Percentiles rank a stretch among this genome's conserved stretches.
These are phyloP conservation scores for Xylaria sp. DNA, from an alignment of 495 filamentous ascomycete genomes.

Conservation along the genomic window DNA sequence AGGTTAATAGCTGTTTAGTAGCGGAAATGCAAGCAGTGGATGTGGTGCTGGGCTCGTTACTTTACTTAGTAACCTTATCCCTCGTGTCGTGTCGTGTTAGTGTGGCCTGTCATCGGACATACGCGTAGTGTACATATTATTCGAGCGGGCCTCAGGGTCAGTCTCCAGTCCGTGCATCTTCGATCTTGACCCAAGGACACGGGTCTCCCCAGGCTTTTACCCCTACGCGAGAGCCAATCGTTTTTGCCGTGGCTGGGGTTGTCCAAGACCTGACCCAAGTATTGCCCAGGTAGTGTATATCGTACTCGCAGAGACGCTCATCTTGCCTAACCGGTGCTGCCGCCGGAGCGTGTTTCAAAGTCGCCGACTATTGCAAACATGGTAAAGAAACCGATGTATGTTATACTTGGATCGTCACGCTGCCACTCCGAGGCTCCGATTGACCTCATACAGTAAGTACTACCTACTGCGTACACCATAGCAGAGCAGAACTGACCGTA, in stretches of 20 bases:
- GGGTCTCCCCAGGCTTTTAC: conserved; percentile 13
- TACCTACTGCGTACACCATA: no score
- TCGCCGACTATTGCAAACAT: conserved; percentile 7
- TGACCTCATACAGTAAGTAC: not conserved
- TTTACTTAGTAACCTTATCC: not conserved
- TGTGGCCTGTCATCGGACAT: conserved; percentile 9
- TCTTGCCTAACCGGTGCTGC: conserved; percentile 13
- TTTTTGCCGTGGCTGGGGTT: not conserved
- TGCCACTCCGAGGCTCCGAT: conserved; percentile 20
- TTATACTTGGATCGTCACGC: conserved; percentile 6
- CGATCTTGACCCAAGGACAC: conserved; percentile 22
- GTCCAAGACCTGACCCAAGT: not conserved
- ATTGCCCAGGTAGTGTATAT: not conserved
- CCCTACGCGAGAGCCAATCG: conserved; percentile 3
- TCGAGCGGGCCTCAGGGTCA: not conserved
- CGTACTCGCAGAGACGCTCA: not conserved
- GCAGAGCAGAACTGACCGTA: no score
- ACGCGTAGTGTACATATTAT: not conserved
- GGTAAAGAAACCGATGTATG: conserved; percentile 19
- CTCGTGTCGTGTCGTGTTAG: not conserved
- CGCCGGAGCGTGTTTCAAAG: conserved; percentile 17
- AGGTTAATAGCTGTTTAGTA: not conserved
- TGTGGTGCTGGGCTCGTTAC: not conserved
- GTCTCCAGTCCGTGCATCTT: conserved; percentile 16
- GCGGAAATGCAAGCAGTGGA: not conserved